Evolutionary conservation across 495 filamentous ascomycete genomes (phyloP).

Genomic region (Achaetomiella virescens): DNA sequence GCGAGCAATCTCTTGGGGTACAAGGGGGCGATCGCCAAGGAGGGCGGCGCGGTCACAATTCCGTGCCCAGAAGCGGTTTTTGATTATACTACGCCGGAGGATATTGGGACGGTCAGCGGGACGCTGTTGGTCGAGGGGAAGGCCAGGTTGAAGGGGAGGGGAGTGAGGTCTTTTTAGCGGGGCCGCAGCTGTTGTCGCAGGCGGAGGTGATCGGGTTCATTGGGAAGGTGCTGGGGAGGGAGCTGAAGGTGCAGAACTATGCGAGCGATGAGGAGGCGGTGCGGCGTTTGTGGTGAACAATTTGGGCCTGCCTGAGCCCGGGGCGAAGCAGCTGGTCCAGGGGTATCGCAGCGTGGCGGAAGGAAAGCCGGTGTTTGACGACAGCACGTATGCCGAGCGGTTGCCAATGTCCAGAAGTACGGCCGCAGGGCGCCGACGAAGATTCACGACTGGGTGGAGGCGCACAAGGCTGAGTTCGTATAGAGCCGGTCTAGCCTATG

Average conservation of each 20-base stretch:
- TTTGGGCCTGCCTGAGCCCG: not conserved
- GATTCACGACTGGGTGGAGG: slow-evolving; percentile 6
- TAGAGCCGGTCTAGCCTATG: too few relatives aligned
- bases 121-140: not conserved
- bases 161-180: not conserved
- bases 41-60: slow-evolving; percentile 1
- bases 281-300: not conserved
- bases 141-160: not conserved
- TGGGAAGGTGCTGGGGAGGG: slow-evolving; percentile 6
- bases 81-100: slow-evolving; percentile 13
- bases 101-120: slow-evolving; percentile 14
- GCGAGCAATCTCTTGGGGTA: slow-evolving; percentile 8
- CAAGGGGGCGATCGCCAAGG: not conserved
- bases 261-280: slow-evolving; percentile 2
- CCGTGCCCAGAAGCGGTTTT: slow-evolving; percentile 1
- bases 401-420: slow-evolving; percentile 10
- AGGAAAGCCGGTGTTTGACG: not conserved
- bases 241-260: not conserved
- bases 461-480: slow-evolving; percentile 4
- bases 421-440: not conserved
- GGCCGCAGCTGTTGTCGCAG: slow-evolving; percentile 10
- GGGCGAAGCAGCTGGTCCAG: not conserved
- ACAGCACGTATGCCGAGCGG: not conserved
- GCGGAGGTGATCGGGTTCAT: slow-evolving; percentile 1
- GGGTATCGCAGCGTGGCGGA: not conserved